A percentile compares a stretch with the other conserved stretches of the same genome.
Evolutionary conservation across 257 asterid species (phyloP).

Genomic region (Verbascum thapsus): DNA sequence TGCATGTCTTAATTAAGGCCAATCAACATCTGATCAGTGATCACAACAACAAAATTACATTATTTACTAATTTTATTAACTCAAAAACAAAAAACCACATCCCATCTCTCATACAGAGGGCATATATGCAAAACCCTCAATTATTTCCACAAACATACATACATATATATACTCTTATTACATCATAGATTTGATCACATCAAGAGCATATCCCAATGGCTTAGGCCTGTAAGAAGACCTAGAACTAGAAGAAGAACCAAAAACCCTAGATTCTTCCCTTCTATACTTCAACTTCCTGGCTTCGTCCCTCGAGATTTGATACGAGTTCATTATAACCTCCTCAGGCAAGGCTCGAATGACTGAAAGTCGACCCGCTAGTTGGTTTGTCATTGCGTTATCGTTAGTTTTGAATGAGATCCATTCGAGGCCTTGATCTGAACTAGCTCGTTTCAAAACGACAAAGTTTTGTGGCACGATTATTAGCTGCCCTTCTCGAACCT

Average conservation of each 20-base stretch:
- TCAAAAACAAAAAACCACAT: slow-evolving; percentile 14
- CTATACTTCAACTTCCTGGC: slow-evolving; percentile 51
- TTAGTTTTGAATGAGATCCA: slow-evolving; percentile 66
- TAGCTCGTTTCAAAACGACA: slow-evolving; percentile 48
- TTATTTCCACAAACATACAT: slow-evolving; percentile 23
- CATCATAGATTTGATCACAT: slow-evolving; percentile 38
- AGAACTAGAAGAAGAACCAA: slow-evolving; percentile 27
- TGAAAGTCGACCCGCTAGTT: slow-evolving; percentile 53
- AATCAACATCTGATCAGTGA: no score
- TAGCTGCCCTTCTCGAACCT: slow-evolving; percentile 51
- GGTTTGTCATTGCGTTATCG: slow-evolving; percentile 45
- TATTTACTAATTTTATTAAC: slow-evolving; percentile 8
- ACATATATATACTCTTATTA: not conserved
- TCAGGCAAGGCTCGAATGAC: slow-evolving; percentile 54
- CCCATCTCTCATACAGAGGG: not conserved
- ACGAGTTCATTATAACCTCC: slow-evolving; percentile 55
- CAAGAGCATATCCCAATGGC: slow-evolving; percentile 38
- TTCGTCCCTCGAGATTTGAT: slow-evolving; percentile 40
- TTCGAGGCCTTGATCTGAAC: slow-evolving; percentile 49
- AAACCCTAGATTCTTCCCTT: slow-evolving; percentile 47
- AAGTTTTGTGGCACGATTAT: slow-evolving; percentile 63
- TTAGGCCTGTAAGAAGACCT: slow-evolving; percentile 31
- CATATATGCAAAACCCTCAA: not conserved
- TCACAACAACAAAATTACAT: no score
- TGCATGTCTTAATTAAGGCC: no score